Conservation (phyloP, 179 eudicot genomes). For the Beta macrorhiza region DNA sequence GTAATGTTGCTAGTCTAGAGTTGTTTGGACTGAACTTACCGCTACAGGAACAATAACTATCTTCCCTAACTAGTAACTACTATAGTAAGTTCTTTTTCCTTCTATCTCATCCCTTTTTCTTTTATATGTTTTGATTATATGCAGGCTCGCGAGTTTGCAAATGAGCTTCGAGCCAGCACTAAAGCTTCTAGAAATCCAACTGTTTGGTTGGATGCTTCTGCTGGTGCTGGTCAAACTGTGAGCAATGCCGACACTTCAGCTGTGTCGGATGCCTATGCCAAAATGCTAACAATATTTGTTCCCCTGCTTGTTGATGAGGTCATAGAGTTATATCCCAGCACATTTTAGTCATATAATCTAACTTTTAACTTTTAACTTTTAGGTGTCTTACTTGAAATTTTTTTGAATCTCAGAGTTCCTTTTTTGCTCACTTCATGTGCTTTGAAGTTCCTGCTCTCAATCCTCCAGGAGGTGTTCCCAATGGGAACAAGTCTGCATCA, state of each 20-base stretch:
- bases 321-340: conserved; percentile 13
- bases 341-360: not conserved
- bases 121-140: not conserved
- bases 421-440: conserved; percentile 97
- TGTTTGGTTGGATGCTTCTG: conserved; percentile 80
- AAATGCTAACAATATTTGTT: conserved; percentile 87
- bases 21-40: not conserved
- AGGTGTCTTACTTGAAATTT: conserved; percentile 14
- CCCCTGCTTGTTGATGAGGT: conserved; percentile 98
- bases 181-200: conserved; percentile 88
- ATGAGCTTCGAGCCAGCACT: conserved; percentile 95
- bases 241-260: conserved; percentile 83
- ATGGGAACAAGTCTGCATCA: conserved; percentile 48
- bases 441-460: conserved; percentile 94
- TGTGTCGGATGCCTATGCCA: conserved; percentile 91
- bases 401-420: conserved; percentile 74
- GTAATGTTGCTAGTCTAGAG: not conserved
- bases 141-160: conserved; percentile 96
- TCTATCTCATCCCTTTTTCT: not conserved
- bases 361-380: not conserved
- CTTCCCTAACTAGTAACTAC: not conserved
- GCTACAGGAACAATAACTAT: not conserved
- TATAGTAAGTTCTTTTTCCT: not conserved
- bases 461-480: conserved; percentile 63
- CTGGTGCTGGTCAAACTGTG: conserved; percentile 65